Conservation (phyloP, 2,329 filamentous ascomycete species). For the Beauveria sp. region DNA sequence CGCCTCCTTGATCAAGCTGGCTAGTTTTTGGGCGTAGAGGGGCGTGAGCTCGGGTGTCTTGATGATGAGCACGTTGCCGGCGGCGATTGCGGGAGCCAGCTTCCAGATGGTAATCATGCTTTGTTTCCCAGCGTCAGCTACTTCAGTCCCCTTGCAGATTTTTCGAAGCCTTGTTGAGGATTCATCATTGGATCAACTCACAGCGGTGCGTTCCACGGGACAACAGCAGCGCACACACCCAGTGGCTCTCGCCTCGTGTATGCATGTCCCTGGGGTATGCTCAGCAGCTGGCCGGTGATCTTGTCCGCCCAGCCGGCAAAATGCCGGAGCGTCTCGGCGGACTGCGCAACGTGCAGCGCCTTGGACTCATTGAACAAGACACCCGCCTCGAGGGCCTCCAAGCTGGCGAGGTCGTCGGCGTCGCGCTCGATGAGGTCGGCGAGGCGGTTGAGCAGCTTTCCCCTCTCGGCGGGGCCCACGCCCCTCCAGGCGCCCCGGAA, state of each 20-base stretch:
- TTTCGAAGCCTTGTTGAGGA: neutral
- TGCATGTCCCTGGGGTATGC: slow-evolving; percentile 53
- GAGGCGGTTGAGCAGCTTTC: slow-evolving; percentile 11
- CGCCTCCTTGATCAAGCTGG: slow-evolving; percentile 56
- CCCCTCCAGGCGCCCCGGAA: slow-evolving; percentile 12
- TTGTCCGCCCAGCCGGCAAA: slow-evolving; percentile 67
- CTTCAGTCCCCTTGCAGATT: neutral
- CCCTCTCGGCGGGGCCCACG: slow-evolving; percentile 5
- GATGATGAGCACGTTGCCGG: slow-evolving; percentile 53
- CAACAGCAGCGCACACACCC: slow-evolving; percentile 62
- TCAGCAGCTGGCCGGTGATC: slow-evolving; percentile 59
- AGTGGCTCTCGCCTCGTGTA: slow-evolving; percentile 63
- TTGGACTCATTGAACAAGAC: slow-evolving; percentile 9
- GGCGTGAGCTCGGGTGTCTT: slow-evolving; percentile 58
- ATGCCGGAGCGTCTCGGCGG: slow-evolving; percentile 44
- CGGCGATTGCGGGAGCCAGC: slow-evolving; percentile 58
- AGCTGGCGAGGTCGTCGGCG: slow-evolving; percentile 8
- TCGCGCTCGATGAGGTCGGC: slow-evolving; percentile 13
- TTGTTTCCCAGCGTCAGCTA: neutral
- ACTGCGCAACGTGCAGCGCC: slow-evolving; percentile 12
- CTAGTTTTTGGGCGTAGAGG: slow-evolving; percentile 53
- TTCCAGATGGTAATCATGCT: slow-evolving; percentile 50
- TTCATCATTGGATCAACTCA: neutral
- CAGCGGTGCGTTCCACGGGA: slow-evolving; percentile 69
- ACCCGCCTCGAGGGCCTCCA: slow-evolving; percentile 11